phyloP scores from a whole-genome alignment of 2,329 filamentous ascomycete species.

The Botryosphaeria dothidea region DNA sequence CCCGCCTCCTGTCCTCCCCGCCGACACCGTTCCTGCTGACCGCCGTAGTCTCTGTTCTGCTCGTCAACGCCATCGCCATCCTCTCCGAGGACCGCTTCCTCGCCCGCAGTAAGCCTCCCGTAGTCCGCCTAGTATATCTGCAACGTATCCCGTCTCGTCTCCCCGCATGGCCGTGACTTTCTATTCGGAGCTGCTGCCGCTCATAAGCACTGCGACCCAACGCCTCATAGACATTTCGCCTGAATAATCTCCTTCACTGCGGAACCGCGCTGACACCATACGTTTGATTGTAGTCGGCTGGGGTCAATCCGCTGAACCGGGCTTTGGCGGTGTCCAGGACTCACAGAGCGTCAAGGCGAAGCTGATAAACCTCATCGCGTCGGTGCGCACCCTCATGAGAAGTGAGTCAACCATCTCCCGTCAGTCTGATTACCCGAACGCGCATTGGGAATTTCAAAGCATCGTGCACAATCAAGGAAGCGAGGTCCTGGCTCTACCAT shows the following conservation, averaged over 20 bases:
- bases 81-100: constrained; percentile 95
- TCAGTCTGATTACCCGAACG: neutral
- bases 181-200: neutral
- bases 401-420: constrained; percentile 60
- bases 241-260: neutral
- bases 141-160: constrained; percentile 3
- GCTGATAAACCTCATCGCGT: constrained; percentile 85
- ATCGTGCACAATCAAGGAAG: neutral
- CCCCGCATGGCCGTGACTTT: neutral
- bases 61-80: constrained; percentile 91
- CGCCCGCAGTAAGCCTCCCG: constrained; percentile 64
- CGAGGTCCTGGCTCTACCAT: neutral
- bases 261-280: neutral
- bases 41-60: constrained; percentile 70
- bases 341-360: constrained; percentile 83
- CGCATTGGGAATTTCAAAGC: neutral
- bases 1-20: constrained; percentile 15
- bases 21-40: constrained; percentile 25
- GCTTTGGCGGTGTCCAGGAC: constrained; percentile 71
- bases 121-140: neutral
- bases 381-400: constrained; percentile 88
- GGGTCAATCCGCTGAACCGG: constrained; percentile 68
- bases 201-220: neutral
- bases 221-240: neutral
- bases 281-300: constrained; percentile 68